Conservation (phyloP, 345 rosid species). For the Salix viminalis region DNA sequence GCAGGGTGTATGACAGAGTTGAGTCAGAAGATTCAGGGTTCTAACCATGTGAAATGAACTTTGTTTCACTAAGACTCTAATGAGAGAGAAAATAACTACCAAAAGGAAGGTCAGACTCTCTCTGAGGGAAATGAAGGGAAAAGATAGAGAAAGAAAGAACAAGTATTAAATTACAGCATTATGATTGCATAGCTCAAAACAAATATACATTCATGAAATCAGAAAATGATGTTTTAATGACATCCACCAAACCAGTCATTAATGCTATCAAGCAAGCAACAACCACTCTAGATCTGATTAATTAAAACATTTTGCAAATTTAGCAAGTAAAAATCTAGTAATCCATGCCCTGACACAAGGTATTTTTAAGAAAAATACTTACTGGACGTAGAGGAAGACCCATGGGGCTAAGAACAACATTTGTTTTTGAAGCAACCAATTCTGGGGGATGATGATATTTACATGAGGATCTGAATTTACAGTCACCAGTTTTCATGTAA, state of each 20-base stretch:
- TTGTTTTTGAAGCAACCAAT: constrained; percentile 38
- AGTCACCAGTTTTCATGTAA: constrained; percentile 82
- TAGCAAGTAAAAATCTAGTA: not conserved
- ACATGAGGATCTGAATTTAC: constrained; percentile 82
- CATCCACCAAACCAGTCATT: not conserved
- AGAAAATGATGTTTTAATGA: not conserved
- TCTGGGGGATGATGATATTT: constrained; percentile 88
- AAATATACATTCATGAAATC: not conserved
- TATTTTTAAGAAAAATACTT: constrained; percentile 10
- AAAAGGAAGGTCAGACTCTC: not conserved
- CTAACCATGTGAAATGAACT: not conserved
- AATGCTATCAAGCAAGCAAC: not conserved
- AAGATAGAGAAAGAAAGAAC: not conserved
- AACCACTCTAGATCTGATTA: not conserved
- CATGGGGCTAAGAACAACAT: constrained; percentile 49
- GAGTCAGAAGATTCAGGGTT: not conserved
- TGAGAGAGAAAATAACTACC: not conserved
- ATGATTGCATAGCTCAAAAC: not conserved
- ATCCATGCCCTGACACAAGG: not conserved
- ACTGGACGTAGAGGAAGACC: constrained; percentile 89
- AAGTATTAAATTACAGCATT: not conserved
- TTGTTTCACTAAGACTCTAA: not conserved
- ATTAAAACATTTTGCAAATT: not conserved
- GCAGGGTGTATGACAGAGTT: not conserved
- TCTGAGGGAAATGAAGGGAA: not conserved